A percentile compares a stretch with the other conserved stretches of the same genome.
Evolutionary conservation across 495 filamentous ascomycete species (phyloP).

Genomic region (Pyronema omphalodes): DNA sequence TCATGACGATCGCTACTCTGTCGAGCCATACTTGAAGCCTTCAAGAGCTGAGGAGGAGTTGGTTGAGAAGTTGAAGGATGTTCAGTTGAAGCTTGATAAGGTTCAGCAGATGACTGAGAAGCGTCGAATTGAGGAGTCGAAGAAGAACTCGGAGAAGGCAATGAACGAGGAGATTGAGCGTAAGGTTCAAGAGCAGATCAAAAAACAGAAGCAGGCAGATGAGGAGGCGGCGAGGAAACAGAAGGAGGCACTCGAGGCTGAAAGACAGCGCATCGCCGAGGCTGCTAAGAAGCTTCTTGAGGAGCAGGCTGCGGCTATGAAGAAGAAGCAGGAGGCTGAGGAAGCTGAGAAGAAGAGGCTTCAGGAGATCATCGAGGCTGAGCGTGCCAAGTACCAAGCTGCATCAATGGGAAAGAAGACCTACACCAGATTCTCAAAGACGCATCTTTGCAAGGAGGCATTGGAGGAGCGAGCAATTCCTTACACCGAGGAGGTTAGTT

Average conservation of each 20-base stretch:
- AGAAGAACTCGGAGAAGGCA: slow-evolving; percentile 9
- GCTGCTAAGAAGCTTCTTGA: neutral
- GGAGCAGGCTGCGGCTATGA: neutral
- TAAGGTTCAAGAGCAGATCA: slow-evolving; percentile 14
- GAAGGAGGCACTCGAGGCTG: neutral
- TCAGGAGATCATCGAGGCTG: slow-evolving; percentile 1
- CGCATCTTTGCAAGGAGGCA: slow-evolving; percentile 23
- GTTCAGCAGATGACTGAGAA: slow-evolving; percentile 15
- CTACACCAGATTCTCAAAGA: slow-evolving; percentile 23
- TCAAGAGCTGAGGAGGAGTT: slow-evolving; percentile 5
- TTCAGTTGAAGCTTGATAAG: slow-evolving; percentile 12
- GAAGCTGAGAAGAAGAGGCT: neutral
- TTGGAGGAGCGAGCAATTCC: slow-evolving; percentile 20
- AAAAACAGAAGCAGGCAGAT: neutral
- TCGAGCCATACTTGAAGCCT: neutral
- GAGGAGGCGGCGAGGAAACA: neutral
- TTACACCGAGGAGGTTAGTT: slow-evolving; percentile 22
- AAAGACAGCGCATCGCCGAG: neutral
- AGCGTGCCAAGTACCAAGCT: slow-evolving; percentile 7
- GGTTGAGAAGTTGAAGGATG: slow-evolving; percentile 11
- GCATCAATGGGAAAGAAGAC: slow-evolving; percentile 9
- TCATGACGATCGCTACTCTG: slow-evolving; percentile 1
- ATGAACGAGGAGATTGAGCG: slow-evolving; percentile 18
- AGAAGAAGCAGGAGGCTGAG: neutral
- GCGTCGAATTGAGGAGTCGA: slow-evolving; percentile 9